These are phyloP conservation scores for Hanseniaspora meyeri DNA, from an alignment of 805 yeast genomes.

Conservation along the genomic window DNA sequence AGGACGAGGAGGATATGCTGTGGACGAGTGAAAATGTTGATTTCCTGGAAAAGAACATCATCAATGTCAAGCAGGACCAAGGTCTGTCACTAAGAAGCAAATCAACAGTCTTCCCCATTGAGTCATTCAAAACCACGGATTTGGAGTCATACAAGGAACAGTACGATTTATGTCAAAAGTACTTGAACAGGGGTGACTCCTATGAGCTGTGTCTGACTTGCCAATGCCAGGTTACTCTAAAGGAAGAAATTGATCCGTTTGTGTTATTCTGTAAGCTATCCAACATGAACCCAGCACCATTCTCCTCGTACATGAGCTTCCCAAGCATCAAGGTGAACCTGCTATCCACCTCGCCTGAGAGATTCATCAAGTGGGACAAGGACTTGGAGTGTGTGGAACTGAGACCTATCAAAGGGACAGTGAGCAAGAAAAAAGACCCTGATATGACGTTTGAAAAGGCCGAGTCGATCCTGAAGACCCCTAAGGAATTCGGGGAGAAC, in stretches of 20 bases:
- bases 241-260: constrained; percentile 58
- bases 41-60: constrained; percentile 8
- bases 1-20: constrained; percentile 15
- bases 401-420: constrained; percentile 95
- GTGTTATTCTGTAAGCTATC: constrained; percentile 63
- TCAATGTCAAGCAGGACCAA: constrained; percentile 17
- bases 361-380: constrained; percentile 71
- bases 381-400: constrained; percentile 47
- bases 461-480: constrained; percentile 52
- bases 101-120: constrained; percentile 11
- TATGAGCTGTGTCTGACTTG: constrained; percentile 87
- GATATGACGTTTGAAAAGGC: constrained; percentile 49
- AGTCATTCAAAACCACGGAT: constrained; percentile 37
- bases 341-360: constrained; percentile 86
- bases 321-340: constrained; percentile 39
- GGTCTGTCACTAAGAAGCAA: constrained; percentile 27
- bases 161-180: constrained; percentile 54
- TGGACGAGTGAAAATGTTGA: background rate
- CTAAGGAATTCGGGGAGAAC: constrained; percentile 91
- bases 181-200: constrained; percentile 68
- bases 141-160: constrained; percentile 40
- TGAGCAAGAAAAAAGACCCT: constrained; percentile 41
- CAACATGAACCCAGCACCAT: constrained; percentile 78
- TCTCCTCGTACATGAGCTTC: constrained; percentile 67
- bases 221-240: constrained; percentile 24